These are phyloP conservation scores for Coemansia sp. DNA, from an alignment of 192 early-diverging fungal genomes.

Conservation along the genomic window DNA sequence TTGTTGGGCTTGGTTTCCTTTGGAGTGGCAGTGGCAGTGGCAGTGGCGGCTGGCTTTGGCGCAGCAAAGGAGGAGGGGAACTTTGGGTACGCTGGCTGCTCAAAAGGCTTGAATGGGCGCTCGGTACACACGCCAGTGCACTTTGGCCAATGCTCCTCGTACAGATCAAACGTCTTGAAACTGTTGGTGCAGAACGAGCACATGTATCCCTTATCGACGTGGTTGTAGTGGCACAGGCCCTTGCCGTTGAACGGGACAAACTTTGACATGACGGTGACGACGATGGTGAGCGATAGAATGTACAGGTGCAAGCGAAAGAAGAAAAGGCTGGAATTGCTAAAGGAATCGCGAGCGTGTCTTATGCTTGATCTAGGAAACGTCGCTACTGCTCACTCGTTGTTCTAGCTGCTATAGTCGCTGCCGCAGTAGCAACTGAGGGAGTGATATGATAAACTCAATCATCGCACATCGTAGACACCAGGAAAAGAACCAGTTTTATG, in stretches of 20 bases:
- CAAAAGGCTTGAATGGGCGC: conserved; percentile 27
- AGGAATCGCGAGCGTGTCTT: background rate
- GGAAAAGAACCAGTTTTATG: too few species aligned
- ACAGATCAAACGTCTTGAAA: conserved; percentile 26
- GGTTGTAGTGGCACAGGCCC: conserved; percentile 38
- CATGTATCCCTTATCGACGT: conserved; percentile 13
- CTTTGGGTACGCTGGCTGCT: conserved; percentile 20
- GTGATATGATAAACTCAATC: too few species aligned
- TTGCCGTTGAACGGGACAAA: conserved; percentile 52
- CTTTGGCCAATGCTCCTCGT: conserved; percentile 52
- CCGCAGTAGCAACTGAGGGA: too few species aligned
- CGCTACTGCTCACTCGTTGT: background rate
- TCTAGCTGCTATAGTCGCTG: too few species aligned
- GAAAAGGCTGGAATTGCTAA: background rate
- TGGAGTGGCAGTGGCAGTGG: too few species aligned
- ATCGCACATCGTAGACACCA: too few species aligned
- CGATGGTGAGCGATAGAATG: background rate
- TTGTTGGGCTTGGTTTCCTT: background rate
- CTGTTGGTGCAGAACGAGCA: conserved; percentile 45
- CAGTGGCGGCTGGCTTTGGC: conserved; percentile 3
- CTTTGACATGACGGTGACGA: conserved; percentile 21
- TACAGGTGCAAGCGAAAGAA: background rate
- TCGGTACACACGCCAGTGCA: conserved; percentile 54
- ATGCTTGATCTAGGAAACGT: background rate
- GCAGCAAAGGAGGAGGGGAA: conserved; percentile 28